Evolutionary conservation across 202 grass and related monocot species (phyloP), one percentile per base, ranked within the genome.

Genomic region (Schoenoplectus tabernaemontani): DNA sequence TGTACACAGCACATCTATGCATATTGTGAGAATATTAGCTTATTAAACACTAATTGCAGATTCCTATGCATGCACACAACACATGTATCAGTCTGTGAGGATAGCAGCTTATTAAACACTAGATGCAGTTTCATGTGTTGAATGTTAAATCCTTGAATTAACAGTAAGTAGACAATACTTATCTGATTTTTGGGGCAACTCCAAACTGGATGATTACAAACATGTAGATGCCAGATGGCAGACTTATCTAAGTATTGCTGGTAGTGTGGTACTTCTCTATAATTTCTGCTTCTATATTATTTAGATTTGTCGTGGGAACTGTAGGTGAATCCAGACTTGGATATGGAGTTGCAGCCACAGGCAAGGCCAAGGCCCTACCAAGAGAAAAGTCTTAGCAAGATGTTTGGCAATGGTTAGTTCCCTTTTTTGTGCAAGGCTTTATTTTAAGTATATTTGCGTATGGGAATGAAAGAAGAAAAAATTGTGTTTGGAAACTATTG

Each of bases 351-450:
- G n/a, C n/a, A n/a, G n/a, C n/a, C n/a, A n/a, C n/a, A n/a, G n/a
- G n/a, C n/a, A n/a, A n/a, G n/a, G n/a, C n/a, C n/a, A n/a, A n/a
- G n/a, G n/a, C n/a, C n/a, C n/a, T n/a, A n/a, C n/a, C n/a, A n/a
- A n/a, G n/a, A n/a, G n/a, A n/a, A n/a, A n/a, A n/a, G n/a, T n/a
- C n/a, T n/a, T n/a, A n/a, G n/a, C n/a, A n/a, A n/a, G n/a, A n/a
- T 97, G 91, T 97, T 97, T 91, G 91, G 91, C 69, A 97, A 97
- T 56, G 93, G 93, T 97, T 70, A 82, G 87, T 81, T 61, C 59
- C 57, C 59, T 53, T 70, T 59, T 37, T 58, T 41, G 67, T 11
- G 48, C 24, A 16, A 26, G 57, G 56, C 20, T 10, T 66, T 59
- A 8, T 8, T 51, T 33, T 33, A 33, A 33, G 16, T 62, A 15